Evolutionary conservation across 2,329 filamentous ascomycete species (phyloP), one percentile per base, ranked within the genome.

Genomic region (Annulohypoxylon truncatum): DNA sequence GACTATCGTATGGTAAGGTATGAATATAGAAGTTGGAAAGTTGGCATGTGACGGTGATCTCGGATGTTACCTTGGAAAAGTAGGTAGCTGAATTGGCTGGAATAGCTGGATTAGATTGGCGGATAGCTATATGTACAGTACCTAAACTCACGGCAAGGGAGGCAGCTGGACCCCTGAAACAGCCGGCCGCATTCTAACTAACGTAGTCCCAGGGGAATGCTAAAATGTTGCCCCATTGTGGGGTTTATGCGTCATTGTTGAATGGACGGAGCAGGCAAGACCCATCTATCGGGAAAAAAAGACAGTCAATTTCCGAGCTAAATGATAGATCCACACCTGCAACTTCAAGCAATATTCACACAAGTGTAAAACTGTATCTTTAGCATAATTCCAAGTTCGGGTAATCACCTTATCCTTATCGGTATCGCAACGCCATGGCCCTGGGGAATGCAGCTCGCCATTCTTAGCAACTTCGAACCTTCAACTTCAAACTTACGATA

Each of bases 31-130:
- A 48, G 44, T 48, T 35, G 38, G 20, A 56, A 59, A 62, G 60
- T 55, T 67, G 68, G 63, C 68, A 73, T 72, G 69, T 73, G 71
- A 73, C 53, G 71, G 55, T 58, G 26, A 40, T 38, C 22, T 47
- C 38, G 55, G 38, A 35, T 31, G 57, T 44, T 59, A 40, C 50
- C 35, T 44, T 50, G 44, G 20, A n/a, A 22, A 38, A n/a, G 35
- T 33, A 24, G 35, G 35, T 33, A 24, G n/a, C 15, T 24, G 33
- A n/a, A 24, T 53, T 42, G 20, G 38, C 15, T 26, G 35, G 15
- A 42, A 15, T 40, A 44, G 40, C 18, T 44, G 20, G 40, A 13
- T 44, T 44, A 44, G 40, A 44, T 40, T 15, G 31, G n/a, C 9
- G 28, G 33, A 33, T 33, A 56, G 15, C 53, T 46, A 31, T 22